A percentile compares a stretch with the other conserved stretches of the same genome.
These are phyloP conservation scores for button mushroom (Agaricus bisporus) DNA, from an alignment of 768 basidiomycete species.

Conservation along the genomic window DNA sequence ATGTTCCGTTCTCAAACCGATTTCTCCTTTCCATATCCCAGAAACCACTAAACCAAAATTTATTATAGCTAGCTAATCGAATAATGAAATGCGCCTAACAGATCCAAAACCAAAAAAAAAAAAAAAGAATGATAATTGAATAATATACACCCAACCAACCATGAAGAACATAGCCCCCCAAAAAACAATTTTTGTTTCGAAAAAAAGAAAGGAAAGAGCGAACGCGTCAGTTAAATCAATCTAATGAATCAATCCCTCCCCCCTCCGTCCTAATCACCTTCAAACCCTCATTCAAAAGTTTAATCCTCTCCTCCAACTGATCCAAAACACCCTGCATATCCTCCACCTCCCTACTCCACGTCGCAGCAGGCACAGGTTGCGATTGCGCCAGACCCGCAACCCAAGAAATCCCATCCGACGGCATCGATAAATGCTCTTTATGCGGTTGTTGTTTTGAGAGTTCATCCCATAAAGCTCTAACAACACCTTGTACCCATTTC, in stretches of 20 bases:
- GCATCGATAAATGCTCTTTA: not conserved
- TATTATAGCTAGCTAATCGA: too few species aligned
- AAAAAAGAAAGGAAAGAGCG: too few species aligned
- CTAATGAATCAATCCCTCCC: slow-evolving; percentile 15
- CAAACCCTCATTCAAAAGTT: slow-evolving; percentile 36
- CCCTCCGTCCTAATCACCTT: slow-evolving; percentile 9
- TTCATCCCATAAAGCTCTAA: slow-evolving; percentile 71
- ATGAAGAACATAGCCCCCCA: too few species aligned
- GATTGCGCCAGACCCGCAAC: not conserved
- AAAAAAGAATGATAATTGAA: not conserved
- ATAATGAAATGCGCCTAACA: not conserved
- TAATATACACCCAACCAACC: too few species aligned
- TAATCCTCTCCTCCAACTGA: slow-evolving; percentile 50
- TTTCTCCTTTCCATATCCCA: too few species aligned
- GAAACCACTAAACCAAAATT: too few species aligned
- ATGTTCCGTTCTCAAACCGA: too few species aligned
- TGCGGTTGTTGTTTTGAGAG: slow-evolving; percentile 39
- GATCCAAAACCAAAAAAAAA: not conserved
- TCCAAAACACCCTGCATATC: slow-evolving; percentile 48
- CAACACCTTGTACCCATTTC: slow-evolving; percentile 68
- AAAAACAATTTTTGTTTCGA: not conserved
- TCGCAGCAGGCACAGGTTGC: slow-evolving; percentile 10
- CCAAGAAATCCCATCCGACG: slow-evolving; percentile 4
- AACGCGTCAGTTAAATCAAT: not conserved
- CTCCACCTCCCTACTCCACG: slow-evolving; percentile 41